Evolutionary conservation across 1,284 basidiomycete species (phyloP).

Genomic region (Puccinia brachypodii): DNA sequence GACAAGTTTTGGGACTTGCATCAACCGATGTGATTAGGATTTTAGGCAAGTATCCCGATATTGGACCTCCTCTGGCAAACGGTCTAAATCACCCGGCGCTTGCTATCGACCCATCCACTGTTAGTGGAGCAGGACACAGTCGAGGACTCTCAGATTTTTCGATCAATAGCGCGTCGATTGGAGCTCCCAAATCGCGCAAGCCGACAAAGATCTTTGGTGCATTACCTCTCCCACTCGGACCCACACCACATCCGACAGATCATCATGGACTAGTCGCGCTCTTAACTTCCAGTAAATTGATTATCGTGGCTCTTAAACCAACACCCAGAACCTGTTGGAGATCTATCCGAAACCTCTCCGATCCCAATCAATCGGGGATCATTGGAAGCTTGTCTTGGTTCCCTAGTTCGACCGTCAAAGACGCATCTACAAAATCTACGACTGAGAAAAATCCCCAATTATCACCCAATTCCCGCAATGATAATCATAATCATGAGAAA

Average conservation of each 20-base stretch:
- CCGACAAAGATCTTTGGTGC: constrained; percentile 72
- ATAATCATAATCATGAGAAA: not conserved
- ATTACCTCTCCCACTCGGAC: constrained; percentile 78
- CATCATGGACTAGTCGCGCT: constrained; percentile 80
- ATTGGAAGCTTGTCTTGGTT: constrained; percentile 45
- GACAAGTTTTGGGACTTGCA: constrained; percentile 91
- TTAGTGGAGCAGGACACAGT: not conserved
- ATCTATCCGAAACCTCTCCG: constrained; percentile 56
- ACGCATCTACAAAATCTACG: not conserved
- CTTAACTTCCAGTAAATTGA: constrained; percentile 83
- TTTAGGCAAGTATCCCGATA: constrained; percentile 79
- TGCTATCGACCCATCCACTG: not conserved
- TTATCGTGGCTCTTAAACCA: constrained; percentile 89
- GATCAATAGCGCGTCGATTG: constrained; percentile 6
- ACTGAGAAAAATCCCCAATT: not conserved
- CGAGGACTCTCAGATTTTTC: constrained; percentile 33
- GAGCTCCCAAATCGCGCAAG: constrained; percentile 24
- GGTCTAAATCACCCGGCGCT: not conserved
- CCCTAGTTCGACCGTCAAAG: constrained; percentile 32
- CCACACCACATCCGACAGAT: constrained; percentile 74
- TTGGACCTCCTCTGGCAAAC: not conserved
- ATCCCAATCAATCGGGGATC: constrained; percentile 22
- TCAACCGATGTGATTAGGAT: constrained; percentile 92
- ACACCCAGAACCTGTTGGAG: constrained; percentile 90
- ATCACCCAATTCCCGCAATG: not conserved